Percentiles rank a stretch among this genome's conserved stretches.
phyloP scores from a whole-genome alignment of 1,284 basidiomycete genomes.

The Tylopilus sp. region DNA sequence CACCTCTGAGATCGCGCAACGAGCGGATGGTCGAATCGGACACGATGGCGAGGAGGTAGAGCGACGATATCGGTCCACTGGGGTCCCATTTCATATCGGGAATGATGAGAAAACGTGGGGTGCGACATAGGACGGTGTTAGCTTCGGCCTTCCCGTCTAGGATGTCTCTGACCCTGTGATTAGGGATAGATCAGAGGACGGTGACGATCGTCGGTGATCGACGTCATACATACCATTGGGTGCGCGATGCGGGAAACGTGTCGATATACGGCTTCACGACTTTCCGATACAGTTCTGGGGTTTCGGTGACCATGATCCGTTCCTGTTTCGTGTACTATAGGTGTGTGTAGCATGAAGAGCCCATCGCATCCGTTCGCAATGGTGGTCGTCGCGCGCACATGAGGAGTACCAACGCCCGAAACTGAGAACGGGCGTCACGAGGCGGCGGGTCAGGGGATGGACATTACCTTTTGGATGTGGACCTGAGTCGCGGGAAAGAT shows the following conservation, averaged over 20 bases:
- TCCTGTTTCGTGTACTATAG: slow-evolving; percentile 79
- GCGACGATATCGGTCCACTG: slow-evolving; percentile 49
- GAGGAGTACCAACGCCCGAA: not conserved
- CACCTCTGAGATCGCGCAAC: slow-evolving; percentile 64
- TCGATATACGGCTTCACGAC: slow-evolving; percentile 79
- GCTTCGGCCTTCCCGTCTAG: slow-evolving; percentile 78
- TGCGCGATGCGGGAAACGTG: slow-evolving; percentile 67
- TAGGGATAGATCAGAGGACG: not conserved
- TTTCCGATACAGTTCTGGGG: slow-evolving; percentile 65
- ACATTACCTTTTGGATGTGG: slow-evolving; percentile 67
- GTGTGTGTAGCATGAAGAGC: not conserved
- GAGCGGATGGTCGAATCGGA: slow-evolving; percentile 56
- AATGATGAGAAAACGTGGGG: slow-evolving; percentile 62
- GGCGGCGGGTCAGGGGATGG: no score
- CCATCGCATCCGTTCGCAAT: no score
- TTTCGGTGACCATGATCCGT: slow-evolving; percentile 74
- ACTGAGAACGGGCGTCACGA: not conserved
- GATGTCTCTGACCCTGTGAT: slow-evolving; percentile 83
- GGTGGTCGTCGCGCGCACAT: no score
- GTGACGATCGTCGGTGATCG: not conserved
- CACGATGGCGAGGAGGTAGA: slow-evolving; percentile 76
- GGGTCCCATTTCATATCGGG: slow-evolving; percentile 97
- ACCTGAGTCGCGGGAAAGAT: slow-evolving; percentile 81
- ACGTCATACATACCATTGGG: slow-evolving; percentile 76
- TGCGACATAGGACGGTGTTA: slow-evolving; percentile 36